phyloP scores from a whole-genome alignment of 2,329 filamentous ascomycete genomes.

The Phoma sp. region DNA sequence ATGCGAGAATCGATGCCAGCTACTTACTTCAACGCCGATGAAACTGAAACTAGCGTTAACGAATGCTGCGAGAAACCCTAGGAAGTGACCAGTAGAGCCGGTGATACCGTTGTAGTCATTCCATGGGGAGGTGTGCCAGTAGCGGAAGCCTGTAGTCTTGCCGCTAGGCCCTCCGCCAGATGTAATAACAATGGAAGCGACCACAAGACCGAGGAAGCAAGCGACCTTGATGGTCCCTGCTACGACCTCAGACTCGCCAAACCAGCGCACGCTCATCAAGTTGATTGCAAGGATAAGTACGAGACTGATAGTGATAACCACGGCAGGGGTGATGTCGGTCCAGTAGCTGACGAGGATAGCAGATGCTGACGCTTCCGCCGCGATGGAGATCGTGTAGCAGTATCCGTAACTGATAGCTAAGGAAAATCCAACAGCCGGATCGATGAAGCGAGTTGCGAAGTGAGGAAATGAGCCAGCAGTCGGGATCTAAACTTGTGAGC shows the following conservation, averaged over 20 bases:
- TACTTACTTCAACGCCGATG: conserved; percentile 53
- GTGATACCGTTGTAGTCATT: conserved; percentile 66
- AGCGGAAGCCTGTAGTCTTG: conserved; percentile 66
- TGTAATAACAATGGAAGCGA: conserved; percentile 31
- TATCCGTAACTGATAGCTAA: conserved; percentile 52
- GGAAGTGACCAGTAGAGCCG: conserved; percentile 57
- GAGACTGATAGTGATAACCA: conserved; percentile 61
- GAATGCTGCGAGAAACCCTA: conserved; percentile 62
- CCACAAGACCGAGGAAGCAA: conserved; percentile 43
- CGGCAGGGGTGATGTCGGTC: conserved; percentile 60
- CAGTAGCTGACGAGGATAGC: conserved; percentile 47
- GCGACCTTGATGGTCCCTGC: conserved; percentile 49
- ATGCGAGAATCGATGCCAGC: neutral
- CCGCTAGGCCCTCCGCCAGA: conserved; percentile 59
- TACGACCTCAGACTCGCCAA: conserved; percentile 57
- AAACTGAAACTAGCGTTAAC: conserved; percentile 52
- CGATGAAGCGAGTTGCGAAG: conserved; percentile 66
- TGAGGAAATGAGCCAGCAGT: conserved; percentile 64
- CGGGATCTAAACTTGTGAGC: conserved; percentile 20
- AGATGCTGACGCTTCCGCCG: conserved; percentile 55
- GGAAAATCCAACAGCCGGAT: conserved; percentile 66
- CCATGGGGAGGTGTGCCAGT: conserved; percentile 71
- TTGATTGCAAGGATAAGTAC: conserved; percentile 58
- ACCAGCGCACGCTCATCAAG: conserved; percentile 58
- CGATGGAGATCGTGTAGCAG: conserved; percentile 55